Base-by-base conservation (phyloP, 257 asterid species). In the Penstemon newberryi region DNA sequence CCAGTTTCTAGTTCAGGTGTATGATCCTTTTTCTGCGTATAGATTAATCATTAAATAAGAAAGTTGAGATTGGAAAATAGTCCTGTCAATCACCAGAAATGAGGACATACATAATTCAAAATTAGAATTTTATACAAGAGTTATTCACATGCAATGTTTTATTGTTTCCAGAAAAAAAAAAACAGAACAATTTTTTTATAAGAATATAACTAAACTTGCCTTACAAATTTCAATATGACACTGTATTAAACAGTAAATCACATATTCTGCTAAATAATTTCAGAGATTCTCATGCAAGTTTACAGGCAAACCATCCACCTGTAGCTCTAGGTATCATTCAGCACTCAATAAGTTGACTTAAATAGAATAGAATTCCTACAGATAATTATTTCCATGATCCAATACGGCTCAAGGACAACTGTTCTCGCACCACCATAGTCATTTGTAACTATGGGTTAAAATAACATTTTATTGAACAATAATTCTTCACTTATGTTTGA, bases 1-100 rank as follows among this genome's bases (percentile, higher is more conserved):
- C 99, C 96, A 64, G 85, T 73, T 82, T 85, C 92, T 9, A 88
- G 90, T 73, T 87, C 96, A 18, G 96, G 86, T 60, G 96, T 76
- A 15, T 75, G 86, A 53, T 88, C 96, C 74, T 81, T 81, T 80
- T 81, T 93, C 99, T 93, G 88, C 74, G 66, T 18, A 70, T 57
- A 79, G 9, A 70, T 36, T 67, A 70, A 55, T 47, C 58, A 60
- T 65, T 67, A 25, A 25, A 25, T 38, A 72, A 55, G 58, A 25
- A 25, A 63, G 55, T 13, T 49, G 72, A 67, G 19, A 55, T 66
- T 56, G 51, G 38, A 70, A 52, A 40, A 67, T 18, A 69, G 55
- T 62, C 55, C 51, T 65, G 53, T 37, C 65, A 57, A 50, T 37
- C 46, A 46, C 71, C 58, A 63, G 11, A 53, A 68, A 65, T 15